Conservation (phyloP, 1,139 yeast genomes). For the Geotrichum carabidarum region DNA sequence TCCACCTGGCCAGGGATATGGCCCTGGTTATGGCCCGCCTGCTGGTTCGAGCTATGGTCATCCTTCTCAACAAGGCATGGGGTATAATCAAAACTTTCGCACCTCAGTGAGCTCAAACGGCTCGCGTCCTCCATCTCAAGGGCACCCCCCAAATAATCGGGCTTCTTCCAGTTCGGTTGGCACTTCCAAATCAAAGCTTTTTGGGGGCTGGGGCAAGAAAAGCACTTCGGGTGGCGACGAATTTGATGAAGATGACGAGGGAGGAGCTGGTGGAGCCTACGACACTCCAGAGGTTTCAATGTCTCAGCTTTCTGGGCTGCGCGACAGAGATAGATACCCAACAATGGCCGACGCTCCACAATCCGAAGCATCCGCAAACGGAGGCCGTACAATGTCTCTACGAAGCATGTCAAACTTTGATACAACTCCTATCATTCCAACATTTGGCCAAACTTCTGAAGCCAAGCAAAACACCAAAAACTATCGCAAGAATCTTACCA, state of each 20-base stretch:
- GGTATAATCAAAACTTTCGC: neutral
- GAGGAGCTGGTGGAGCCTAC: neutral
- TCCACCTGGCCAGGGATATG: neutral
- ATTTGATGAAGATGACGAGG: constrained; percentile 6
- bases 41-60: neutral
- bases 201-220: neutral
- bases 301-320: constrained; percentile 5
- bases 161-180: neutral
- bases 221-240: neutral
- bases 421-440: constrained; percentile 39
- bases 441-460: constrained; percentile 25
- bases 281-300: constrained; percentile 1
- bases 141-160: neutral
- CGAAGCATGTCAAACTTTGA: constrained; percentile 37
- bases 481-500: constrained; percentile 36
- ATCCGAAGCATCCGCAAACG: neutral
- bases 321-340: constrained; percentile 35
- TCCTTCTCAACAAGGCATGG: neutral
- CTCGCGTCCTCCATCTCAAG: neutral
- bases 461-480: constrained; percentile 22
- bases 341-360: constrained; percentile 20
- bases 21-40: neutral
- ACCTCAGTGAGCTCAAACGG: neutral
- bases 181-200: neutral
- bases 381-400: constrained; percentile 11